phyloP scores from a whole-genome alignment of 2,329 filamentous ascomycete genomes.

The Calonectria montana region DNA sequence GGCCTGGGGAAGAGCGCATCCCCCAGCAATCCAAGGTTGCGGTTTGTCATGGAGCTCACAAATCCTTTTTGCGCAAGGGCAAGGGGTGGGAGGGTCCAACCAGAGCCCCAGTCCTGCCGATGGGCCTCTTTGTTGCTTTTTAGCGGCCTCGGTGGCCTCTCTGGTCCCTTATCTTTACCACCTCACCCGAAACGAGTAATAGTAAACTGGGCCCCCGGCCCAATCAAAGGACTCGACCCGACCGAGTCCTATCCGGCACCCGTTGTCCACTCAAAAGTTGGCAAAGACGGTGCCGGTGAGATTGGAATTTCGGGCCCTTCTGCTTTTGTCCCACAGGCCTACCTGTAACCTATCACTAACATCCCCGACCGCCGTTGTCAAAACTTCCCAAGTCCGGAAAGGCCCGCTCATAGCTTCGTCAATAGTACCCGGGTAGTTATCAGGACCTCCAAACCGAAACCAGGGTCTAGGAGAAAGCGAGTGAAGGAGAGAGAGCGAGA shows the following conservation, averaged over 20 bases:
- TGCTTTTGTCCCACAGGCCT: background rate
- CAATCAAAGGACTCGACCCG: background rate
- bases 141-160: background rate
- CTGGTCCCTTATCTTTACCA: background rate
- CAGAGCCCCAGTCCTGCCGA: background rate
- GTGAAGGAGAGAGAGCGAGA: background rate
- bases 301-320: background rate
- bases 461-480: background rate
- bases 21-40: background rate
- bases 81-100: background rate
- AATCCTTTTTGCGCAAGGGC: slow-evolving; percentile 1
- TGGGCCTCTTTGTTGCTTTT: slow-evolving; percentile 1
- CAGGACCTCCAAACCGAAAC: background rate
- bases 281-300: background rate
- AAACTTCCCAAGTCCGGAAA: background rate
- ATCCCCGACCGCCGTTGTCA: background rate
- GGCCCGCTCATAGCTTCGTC: background rate
- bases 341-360: background rate
- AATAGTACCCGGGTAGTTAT: background rate
- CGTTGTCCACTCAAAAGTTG: background rate
- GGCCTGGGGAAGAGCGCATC: slow-evolving; percentile 3
- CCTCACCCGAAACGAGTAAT: background rate
- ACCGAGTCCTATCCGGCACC: background rate
- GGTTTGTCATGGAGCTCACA: slow-evolving; percentile 29
- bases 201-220: background rate